A percentile compares a stretch with the other conserved stretches of the same genome.
These are phyloP conservation scores for Geosmithia flava DNA, from an alignment of 2,329 filamentous ascomycete species.

Conservation along the genomic window DNA sequence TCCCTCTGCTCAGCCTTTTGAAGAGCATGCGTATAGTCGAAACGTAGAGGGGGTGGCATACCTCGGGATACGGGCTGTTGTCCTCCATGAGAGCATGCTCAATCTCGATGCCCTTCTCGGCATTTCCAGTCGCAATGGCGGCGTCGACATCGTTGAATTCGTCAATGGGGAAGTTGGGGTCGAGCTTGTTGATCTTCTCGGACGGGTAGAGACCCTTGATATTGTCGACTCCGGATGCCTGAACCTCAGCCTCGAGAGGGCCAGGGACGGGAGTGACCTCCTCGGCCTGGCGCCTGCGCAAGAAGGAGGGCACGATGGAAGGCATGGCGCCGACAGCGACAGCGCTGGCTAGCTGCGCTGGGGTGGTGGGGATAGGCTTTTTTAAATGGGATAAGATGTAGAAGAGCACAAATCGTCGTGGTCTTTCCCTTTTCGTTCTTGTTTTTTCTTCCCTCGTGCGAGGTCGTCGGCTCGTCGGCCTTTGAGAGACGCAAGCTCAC, in stretches of 20 bases:
- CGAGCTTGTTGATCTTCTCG: conserved; percentile 48
- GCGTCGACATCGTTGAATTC: conserved; percentile 48
- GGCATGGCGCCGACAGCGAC: neutral
- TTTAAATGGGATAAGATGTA: neutral
- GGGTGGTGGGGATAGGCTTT: neutral
- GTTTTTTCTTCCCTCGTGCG: neutral
- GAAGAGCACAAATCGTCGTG: neutral
- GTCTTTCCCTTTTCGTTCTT: neutral
- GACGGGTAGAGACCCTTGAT: conserved; percentile 35
- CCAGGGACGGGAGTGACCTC: conserved; percentile 29
- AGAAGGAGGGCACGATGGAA: conserved; percentile 22
- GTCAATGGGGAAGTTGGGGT: conserved; percentile 53
- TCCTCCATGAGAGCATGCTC: conserved; percentile 48
- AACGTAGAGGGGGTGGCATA: conserved; percentile 14
- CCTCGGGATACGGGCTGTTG: conserved; percentile 56
- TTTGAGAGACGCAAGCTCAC: neutral
- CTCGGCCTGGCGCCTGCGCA: conserved; percentile 33
- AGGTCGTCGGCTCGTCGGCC: conserved; percentile 1
- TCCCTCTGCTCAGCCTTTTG: no score
- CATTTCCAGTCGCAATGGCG: conserved; percentile 39
- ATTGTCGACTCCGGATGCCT: conserved; percentile 26
- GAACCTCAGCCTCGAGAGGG: conserved; percentile 24
- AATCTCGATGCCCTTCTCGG: conserved; percentile 41
- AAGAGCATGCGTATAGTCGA: neutral
- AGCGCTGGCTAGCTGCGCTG: neutral